Base-by-base conservation (phyloP, 2,329 filamentous ascomycete genomes). In the Metarhizium sp. region DNA sequence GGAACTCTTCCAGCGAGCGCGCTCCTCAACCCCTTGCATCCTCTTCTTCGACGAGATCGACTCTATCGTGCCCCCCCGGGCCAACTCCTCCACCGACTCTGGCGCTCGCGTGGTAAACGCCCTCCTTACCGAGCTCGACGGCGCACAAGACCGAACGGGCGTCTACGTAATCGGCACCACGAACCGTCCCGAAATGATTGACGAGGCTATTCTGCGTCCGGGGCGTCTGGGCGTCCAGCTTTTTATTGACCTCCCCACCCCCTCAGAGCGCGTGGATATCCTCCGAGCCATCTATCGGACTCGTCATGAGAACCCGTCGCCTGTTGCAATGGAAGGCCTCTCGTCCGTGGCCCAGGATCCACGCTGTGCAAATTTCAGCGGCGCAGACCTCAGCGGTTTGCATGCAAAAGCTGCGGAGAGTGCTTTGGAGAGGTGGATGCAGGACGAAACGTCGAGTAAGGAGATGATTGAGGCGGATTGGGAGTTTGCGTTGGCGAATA, bases 31-130 rank as follows among this genome's bases (percentile, higher is more conserved):
- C 0, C 94, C 94, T 1, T 97, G 92, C 67, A 90, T 99, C 54
- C 86, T 99, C 57, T 97, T 99, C 80, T 97, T 99, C 67, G 94
- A 99, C 68, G 94, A 99, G 73, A 81, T 99, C 53, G 94, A 99
- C 71, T 92, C 94, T 1, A 77, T 99, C 2, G 92, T 94, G 0
- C 92, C 92, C 0, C 85, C 85, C 52, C 85, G 94, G 54, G 90
- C 92, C 65, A 87, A 87, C 55, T 78, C 79, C 1, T 81, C 89
- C 2, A 89, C 86, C 2, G 92, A 97, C 68, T 87, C 90, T 6
- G 90, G 88, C 50, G 85, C 90, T 1, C 84, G 94, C 38, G 90
- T 99, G 2, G 94, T 99, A 61, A 97, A 97, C 69, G 95, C 92
- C 1, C 79, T 99, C 0, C 85, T 99, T 36, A 95, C 94, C 0